These are phyloP conservation scores for Akanthomyces uredinophilus DNA, from an alignment of 2,329 filamentous ascomycete genomes.

Conservation along the genomic window DNA sequence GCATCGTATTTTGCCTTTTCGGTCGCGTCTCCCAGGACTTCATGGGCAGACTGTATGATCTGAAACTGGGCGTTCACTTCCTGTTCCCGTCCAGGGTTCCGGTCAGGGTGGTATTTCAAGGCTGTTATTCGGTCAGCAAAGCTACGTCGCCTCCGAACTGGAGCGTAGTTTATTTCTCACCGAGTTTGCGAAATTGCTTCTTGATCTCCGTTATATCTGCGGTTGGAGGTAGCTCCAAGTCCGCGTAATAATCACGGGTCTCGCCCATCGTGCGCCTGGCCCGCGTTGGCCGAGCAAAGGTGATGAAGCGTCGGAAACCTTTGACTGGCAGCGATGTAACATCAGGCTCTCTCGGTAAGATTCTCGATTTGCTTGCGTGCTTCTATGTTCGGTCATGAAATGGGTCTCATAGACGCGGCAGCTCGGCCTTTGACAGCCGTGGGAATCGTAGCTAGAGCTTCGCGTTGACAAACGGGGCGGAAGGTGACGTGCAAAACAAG, in stretches of 20 bases:
- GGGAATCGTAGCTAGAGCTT: neutral
- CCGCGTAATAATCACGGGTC: conserved; percentile 76
- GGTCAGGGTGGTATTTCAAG: conserved; percentile 81
- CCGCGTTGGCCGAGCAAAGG: neutral
- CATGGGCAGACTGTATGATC: conserved; percentile 79
- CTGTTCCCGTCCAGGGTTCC: conserved; percentile 75
- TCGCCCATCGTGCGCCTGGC: conserved; percentile 26
- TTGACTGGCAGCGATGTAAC: neutral
- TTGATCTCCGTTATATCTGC: conserved; percentile 73
- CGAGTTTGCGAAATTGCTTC: conserved; percentile 80
- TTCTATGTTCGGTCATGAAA: neutral
- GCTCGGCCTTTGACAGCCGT: neutral
- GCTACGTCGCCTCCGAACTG: neutral
- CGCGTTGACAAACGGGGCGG: neutral
- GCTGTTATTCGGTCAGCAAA: conserved; percentile 45
- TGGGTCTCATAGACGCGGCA: neutral
- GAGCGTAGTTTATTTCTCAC: conserved; percentile 37
- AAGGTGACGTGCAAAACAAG: neutral
- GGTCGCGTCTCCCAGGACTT: conserved; percentile 56
- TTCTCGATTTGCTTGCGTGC: neutral
- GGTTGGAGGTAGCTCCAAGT: conserved; percentile 65
- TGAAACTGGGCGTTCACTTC: conserved; percentile 81
- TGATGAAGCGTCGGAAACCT: neutral
- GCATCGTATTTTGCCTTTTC: conserved; percentile 51
- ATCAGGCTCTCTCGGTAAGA: neutral